phyloP scores from a whole-genome alignment of 2,329 filamentous ascomycete genomes.

The Fusarium lyarnte region DNA sequence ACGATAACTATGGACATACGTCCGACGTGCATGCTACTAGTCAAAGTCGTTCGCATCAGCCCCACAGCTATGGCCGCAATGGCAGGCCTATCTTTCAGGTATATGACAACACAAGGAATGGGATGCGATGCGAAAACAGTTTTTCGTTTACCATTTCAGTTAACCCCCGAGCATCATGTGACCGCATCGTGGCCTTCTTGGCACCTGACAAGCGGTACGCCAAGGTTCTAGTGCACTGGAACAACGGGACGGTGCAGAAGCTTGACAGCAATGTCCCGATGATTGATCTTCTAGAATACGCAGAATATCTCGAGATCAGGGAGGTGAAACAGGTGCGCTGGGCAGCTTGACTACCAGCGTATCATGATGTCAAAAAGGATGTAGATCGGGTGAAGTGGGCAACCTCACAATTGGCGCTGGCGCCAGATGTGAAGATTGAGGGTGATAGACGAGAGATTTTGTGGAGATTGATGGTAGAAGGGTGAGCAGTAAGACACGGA shows the following conservation, averaged over 20 bases:
- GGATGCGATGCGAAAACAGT: constrained; percentile 26
- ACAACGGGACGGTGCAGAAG: constrained; percentile 36
- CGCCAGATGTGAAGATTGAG: not conserved
- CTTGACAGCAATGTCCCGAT: constrained; percentile 37
- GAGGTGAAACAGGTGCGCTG: constrained; percentile 39
- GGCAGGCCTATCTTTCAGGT: constrained; percentile 33
- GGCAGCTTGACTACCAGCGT: constrained; percentile 1
- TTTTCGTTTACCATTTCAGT: constrained; percentile 35
- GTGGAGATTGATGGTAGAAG: not conserved
- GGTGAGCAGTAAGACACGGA: not conserved
- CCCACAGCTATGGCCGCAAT: not conserved
- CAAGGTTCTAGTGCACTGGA: constrained; percentile 45
- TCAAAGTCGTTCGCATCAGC: not conserved
- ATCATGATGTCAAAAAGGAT: not conserved
- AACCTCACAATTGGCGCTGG: not conserved
- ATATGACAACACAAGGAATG: constrained; percentile 31
- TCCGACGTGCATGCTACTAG: not conserved
- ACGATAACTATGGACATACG: constrained; percentile 8
- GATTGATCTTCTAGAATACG: constrained; percentile 32
- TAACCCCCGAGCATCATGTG: constrained; percentile 13
- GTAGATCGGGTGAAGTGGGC: not conserved
- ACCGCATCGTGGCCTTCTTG: constrained; percentile 37
- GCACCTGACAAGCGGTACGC: constrained; percentile 34
- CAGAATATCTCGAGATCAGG: constrained; percentile 38
- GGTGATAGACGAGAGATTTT: not conserved